These are phyloP conservation scores for Scortechinia acanthostroma DNA, from an alignment of 2,329 filamentous ascomycete species.

Conservation along the genomic window DNA sequence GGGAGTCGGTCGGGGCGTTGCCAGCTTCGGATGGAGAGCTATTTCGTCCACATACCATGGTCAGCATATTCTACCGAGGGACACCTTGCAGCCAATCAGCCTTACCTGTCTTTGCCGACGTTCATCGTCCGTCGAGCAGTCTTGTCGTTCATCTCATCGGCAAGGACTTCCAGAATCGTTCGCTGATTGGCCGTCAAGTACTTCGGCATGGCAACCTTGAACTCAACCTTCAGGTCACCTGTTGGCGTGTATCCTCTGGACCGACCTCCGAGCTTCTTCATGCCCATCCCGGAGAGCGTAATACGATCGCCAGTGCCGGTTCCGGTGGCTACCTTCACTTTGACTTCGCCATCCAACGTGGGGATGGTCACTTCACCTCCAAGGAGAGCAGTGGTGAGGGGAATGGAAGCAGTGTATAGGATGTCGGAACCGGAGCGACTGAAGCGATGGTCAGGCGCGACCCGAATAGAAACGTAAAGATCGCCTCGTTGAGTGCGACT, in stretches of 20 bases:
- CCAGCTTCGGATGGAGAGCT: slow-evolving; percentile 3
- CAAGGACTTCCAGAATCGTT: slow-evolving; percentile 67
- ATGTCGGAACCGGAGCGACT: slow-evolving; percentile 63
- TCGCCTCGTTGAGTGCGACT: slow-evolving; percentile 52
- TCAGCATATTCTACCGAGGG: slow-evolving; percentile 13
- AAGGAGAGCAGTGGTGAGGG: slow-evolving; percentile 64
- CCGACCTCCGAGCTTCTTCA: slow-evolving; percentile 55
- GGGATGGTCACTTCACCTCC: slow-evolving; percentile 67
- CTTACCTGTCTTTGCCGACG: slow-evolving; percentile 28
- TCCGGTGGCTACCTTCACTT: slow-evolving; percentile 65
- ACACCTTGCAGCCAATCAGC: too few relatives aligned
- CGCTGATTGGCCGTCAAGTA: slow-evolving; percentile 65
- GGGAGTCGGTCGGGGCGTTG: too few relatives aligned
- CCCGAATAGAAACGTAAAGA: slow-evolving; percentile 64
- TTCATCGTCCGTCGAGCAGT: slow-evolving; percentile 67
- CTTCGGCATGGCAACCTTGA: slow-evolving; percentile 70
- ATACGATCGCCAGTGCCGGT: slow-evolving; percentile 67
- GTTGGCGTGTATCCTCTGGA: slow-evolving; percentile 28
- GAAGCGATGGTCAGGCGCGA: slow-evolving; percentile 64
- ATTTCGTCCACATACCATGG: neutral
- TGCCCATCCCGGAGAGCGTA: slow-evolving; percentile 64
- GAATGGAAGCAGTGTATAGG: slow-evolving; percentile 64
- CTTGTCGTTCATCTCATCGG: slow-evolving; percentile 68
- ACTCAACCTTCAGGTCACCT: slow-evolving; percentile 66
- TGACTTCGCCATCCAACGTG: slow-evolving; percentile 65